A percentile compares a stretch with the other conserved stretches of the same genome.
These are phyloP conservation scores for Aspergillus kassunensis DNA, from an alignment of 495 filamentous ascomycete genomes.

Conservation along the genomic window DNA sequence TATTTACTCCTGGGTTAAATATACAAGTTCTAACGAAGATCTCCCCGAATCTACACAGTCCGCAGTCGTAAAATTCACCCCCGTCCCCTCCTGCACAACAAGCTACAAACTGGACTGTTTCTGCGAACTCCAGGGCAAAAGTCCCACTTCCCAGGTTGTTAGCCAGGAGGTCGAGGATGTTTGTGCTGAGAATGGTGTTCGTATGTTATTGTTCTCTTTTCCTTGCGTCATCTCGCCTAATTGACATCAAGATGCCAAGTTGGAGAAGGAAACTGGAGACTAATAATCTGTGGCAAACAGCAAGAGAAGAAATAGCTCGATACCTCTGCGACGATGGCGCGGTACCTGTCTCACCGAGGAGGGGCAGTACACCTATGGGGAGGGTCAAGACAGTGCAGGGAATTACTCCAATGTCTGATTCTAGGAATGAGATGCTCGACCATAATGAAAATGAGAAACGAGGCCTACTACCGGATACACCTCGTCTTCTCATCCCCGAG, in stretches of 20 bases:
- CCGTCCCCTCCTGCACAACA: slow-evolving; percentile 8
- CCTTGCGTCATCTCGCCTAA: neutral
- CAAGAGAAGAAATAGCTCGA: neutral
- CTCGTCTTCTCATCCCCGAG: too few species aligned
- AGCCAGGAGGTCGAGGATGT: neutral
- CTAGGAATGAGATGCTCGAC: too few species aligned
- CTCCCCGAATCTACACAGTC: slow-evolving; percentile 9
- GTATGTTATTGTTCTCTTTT: slow-evolving; percentile 2
- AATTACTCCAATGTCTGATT: neutral
- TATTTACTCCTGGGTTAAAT: too few species aligned
- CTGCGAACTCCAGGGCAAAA: slow-evolving; percentile 2
- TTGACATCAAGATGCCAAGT: neutral
- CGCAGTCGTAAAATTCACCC: slow-evolving; percentile 5
- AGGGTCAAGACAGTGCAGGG: neutral
- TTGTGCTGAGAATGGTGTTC: slow-evolving; percentile 11
- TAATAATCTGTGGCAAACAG: too few species aligned
- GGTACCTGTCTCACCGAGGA: slow-evolving; percentile 8
- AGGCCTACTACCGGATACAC: too few species aligned
- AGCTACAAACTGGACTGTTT: slow-evolving; percentile 14
- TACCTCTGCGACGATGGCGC: slow-evolving; percentile 12
- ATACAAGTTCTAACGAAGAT: too few species aligned
- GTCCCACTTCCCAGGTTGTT: too few species aligned
- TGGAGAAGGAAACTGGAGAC: neutral
- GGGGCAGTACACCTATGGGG: slow-evolving; percentile 11
- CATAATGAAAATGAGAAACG: too few species aligned